Evolutionary conservation across 2,329 filamentous ascomycete genomes (phyloP).

Genomic region (Rhynchosporium secalis): DNA sequence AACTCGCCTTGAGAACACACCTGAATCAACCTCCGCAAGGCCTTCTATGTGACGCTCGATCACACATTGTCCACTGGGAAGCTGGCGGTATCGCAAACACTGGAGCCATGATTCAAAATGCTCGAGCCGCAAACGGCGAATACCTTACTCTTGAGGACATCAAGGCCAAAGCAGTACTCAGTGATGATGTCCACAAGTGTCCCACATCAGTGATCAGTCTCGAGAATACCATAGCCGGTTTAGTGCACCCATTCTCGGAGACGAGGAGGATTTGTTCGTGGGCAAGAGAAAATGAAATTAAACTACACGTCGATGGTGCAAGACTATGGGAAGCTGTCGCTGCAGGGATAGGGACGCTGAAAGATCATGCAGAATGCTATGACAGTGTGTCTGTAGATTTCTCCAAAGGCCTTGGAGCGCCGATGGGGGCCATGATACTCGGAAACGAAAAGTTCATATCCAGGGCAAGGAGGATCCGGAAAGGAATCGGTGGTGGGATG

Average conservation of each 20-base stretch:
- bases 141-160: constrained; percentile 65
- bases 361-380: constrained; percentile 66
- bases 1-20: constrained; percentile 78
- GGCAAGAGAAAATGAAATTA: constrained; percentile 62
- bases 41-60: constrained; percentile 74
- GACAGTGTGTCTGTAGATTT: constrained; percentile 78
- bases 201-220: constrained; percentile 79
- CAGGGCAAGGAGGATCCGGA: constrained; percentile 72
- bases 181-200: constrained; percentile 73
- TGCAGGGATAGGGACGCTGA: constrained; percentile 63
- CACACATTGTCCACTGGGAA: constrained; percentile 71
- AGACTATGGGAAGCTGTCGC: constrained; percentile 79
- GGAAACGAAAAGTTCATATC: constrained; percentile 55
- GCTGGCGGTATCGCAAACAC: constrained; percentile 65
- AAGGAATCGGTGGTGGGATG: constrained; percentile 78
- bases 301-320: constrained; percentile 73
- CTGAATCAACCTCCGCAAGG: constrained; percentile 78
- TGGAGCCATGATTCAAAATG: constrained; percentile 66
- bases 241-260: constrained; percentile 75
- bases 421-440: constrained; percentile 73
- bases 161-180: constrained; percentile 59
- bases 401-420: constrained; percentile 78
- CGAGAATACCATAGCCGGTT: constrained; percentile 79
- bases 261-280: constrained; percentile 68
- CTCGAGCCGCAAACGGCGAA: constrained; percentile 67